Evolutionary conservation across 495 filamentous ascomycete species (phyloP).

Genomic region (Penicillium pancosmium): DNA sequence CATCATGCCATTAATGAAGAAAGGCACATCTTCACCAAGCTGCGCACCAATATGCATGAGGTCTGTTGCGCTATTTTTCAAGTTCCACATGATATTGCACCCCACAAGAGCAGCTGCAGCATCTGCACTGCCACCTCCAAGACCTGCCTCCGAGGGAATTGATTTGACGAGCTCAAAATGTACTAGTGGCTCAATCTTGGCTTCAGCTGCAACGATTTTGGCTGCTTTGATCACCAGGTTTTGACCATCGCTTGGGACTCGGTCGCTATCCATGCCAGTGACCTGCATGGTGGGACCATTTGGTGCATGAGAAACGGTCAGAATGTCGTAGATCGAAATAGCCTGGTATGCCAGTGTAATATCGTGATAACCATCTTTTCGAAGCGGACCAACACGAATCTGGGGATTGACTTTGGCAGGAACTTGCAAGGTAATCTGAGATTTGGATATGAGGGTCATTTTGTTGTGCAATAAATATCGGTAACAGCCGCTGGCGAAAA

Average conservation of each 20-base stretch:
- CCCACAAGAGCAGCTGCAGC: slow-evolving; percentile 13
- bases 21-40: slow-evolving; percentile 16
- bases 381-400: slow-evolving; percentile 12
- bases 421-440: slow-evolving; percentile 7
- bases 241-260: slow-evolving; percentile 3
- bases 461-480: background rate
- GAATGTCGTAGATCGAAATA: slow-evolving; percentile 11
- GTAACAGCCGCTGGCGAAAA: background rate
- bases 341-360: slow-evolving; percentile 14
- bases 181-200: background rate
- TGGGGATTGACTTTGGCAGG: slow-evolving; percentile 16
- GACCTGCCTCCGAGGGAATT: slow-evolving; percentile 10
- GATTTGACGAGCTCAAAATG: slow-evolving; percentile 15
- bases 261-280: slow-evolving; percentile 11
- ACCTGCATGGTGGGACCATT: slow-evolving; percentile 7
- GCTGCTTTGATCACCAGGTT: slow-evolving; percentile 17
- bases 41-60: slow-evolving; percentile 10
- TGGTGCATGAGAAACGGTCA: background rate
- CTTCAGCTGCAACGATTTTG: background rate
- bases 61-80: background rate
- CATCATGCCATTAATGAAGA: slow-evolving; percentile 15
- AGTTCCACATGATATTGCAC: slow-evolving; percentile 12
- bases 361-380: slow-evolving; percentile 17
- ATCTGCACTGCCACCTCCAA: slow-evolving; percentile 16
- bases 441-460: background rate